These are phyloP conservation scores for Ganoderma boninense DNA, from an alignment of 1,284 basidiomycete species.

Conservation along the genomic window DNA sequence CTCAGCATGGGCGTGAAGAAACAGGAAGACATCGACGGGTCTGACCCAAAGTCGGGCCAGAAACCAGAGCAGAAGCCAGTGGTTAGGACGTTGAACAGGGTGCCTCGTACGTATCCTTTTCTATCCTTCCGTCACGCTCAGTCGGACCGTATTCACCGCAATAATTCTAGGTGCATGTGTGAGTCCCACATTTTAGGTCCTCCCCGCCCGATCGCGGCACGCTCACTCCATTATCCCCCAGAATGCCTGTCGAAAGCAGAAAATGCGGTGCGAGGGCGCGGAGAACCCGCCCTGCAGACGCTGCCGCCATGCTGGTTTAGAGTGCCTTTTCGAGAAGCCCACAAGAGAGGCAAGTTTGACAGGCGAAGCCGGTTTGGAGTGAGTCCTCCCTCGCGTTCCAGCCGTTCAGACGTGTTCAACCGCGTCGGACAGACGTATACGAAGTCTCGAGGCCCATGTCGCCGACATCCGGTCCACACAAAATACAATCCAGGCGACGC, in stretches of 20 bases:
- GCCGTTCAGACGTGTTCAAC: slow-evolving; percentile 13
- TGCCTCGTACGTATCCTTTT: slow-evolving; percentile 70
- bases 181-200: slow-evolving; percentile 42
- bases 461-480: slow-evolving; percentile 78
- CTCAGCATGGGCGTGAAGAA: slow-evolving; percentile 46
- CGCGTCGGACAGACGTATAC: slow-evolving; percentile 72
- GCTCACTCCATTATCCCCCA: slow-evolving; percentile 38
- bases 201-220: slow-evolving; percentile 14
- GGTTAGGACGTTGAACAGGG: slow-evolving; percentile 81
- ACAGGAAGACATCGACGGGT: slow-evolving; percentile 52
- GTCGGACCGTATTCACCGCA: slow-evolving; percentile 34
- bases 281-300: slow-evolving; percentile 92
- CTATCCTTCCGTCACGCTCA: slow-evolving; percentile 22
- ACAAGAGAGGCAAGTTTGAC: slow-evolving; percentile 84
- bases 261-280: slow-evolving; percentile 90
- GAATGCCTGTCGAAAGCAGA: slow-evolving; percentile 88
- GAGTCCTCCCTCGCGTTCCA: slow-evolving; percentile 46
- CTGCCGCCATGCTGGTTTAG: slow-evolving; percentile 84
- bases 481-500: slow-evolving; percentile 73
- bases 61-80: slow-evolving; percentile 71
- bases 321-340: slow-evolving; percentile 92
- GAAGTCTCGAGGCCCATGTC: slow-evolving; percentile 85
- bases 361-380: slow-evolving; percentile 90
- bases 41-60: slow-evolving; percentile 44
- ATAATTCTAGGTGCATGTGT: slow-evolving; percentile 75